phyloP scores from a whole-genome alignment of 1,284 basidiomycete genomes.

The Ganoderma lingzhi region DNA sequence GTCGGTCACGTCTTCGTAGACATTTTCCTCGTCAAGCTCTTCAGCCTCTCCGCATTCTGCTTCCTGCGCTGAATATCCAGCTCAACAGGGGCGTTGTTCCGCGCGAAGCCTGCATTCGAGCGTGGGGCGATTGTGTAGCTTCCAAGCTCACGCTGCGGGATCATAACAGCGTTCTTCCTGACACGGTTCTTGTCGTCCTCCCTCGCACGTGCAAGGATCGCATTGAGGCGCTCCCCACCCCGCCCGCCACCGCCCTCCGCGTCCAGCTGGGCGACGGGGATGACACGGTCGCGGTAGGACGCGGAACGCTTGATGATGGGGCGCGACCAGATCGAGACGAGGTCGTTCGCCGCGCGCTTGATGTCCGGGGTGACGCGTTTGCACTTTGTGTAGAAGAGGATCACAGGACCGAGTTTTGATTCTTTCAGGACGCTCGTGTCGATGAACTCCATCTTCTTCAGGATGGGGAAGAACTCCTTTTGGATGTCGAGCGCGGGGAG shows the following conservation, averaged over 20 bases:
- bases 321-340: constrained; percentile 91
- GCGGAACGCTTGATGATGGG: constrained; percentile 94
- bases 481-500: constrained; percentile 97
- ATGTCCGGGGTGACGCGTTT: constrained; percentile 89
- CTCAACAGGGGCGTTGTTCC: constrained; percentile 65
- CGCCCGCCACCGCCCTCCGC: constrained; percentile 49
- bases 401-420: constrained; percentile 89
- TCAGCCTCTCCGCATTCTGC: constrained; percentile 75
- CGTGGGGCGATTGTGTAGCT: constrained; percentile 80
- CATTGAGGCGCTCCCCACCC: constrained; percentile 63
- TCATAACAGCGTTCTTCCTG: constrained; percentile 80
- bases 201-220: constrained; percentile 75
- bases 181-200: constrained; percentile 73
- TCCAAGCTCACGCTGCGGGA: constrained; percentile 74
- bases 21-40: constrained; percentile 48
- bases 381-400: constrained; percentile 96
- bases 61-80: constrained; percentile 74
- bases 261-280: constrained; percentile 56
- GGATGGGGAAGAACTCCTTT: constrained; percentile 86
- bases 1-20: constrained; percentile 35
- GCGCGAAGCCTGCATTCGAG: constrained; percentile 55
- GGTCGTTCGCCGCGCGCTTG: constrained; percentile 81
- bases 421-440: constrained; percentile 93
- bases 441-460: constrained; percentile 91
- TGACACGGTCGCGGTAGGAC: constrained; percentile 79